Evolutionary conservation across 495 filamentous ascomycete species (phyloP).

Genomic region (Aspergillus incahuasiensis): DNA sequence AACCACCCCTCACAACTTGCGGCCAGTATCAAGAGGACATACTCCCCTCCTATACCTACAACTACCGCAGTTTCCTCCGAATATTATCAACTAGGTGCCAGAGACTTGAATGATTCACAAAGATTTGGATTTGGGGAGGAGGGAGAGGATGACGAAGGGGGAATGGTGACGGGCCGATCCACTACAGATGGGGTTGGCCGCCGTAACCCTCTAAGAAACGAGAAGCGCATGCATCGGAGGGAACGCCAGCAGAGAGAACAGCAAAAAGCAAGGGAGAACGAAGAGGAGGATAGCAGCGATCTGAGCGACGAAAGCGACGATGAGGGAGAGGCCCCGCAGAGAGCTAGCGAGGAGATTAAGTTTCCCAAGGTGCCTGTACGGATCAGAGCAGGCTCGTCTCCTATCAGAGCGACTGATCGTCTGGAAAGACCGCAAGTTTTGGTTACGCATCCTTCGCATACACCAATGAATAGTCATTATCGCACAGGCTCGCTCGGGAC

Average conservation of each 20-base stretch:
- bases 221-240: constrained; percentile 38
- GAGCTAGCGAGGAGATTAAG: constrained; percentile 75
- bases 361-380: constrained; percentile 94
- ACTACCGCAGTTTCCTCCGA: constrained; percentile 67
- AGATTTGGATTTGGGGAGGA: constrained; percentile 49
- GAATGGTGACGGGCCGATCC: constrained; percentile 71
- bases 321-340: constrained; percentile 56
- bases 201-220: constrained; percentile 47
- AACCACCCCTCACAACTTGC: constrained; percentile 31
- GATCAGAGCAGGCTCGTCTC: constrained; percentile 80
- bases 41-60: constrained; percentile 94
- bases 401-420: constrained; percentile 57
- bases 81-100: constrained; percentile 57
- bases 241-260: constrained; percentile 48
- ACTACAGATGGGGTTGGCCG: constrained; percentile 72
- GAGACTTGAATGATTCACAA: constrained; percentile 30
- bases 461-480: constrained; percentile 43
- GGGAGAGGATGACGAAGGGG: constrained; percentile 77
- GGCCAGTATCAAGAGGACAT: constrained; percentile 80
- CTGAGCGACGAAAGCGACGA: constrained; percentile 95
- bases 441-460: constrained; percentile 51
- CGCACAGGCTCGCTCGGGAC: constrained; percentile 73
- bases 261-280: constrained; percentile 68
- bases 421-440: constrained; percentile 51
- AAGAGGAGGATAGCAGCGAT: constrained; percentile 96